Conservation (phyloP, 106 monocot species). For the Allium sativum region DNA sequence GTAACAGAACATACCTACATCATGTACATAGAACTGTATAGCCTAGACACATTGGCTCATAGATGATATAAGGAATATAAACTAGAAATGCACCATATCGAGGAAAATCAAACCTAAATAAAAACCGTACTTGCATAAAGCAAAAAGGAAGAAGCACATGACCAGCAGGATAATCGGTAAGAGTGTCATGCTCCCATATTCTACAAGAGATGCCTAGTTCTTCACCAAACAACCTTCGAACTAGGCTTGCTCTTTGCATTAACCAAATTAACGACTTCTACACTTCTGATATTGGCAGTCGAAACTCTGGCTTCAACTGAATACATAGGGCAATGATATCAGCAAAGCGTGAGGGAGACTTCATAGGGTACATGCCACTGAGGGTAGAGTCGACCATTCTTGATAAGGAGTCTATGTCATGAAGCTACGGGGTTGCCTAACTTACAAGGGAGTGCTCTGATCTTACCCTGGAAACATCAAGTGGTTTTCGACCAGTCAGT, state of each 20-base stretch:
- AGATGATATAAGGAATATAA: too few relatives aligned
- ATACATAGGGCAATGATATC: slow-evolving; percentile 86
- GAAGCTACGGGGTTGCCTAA: slow-evolving; percentile 87
- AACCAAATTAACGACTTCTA: slow-evolving; percentile 35
- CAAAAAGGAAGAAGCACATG: too few relatives aligned
- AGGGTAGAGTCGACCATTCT: slow-evolving; percentile 92
- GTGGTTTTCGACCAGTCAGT: slow-evolving; percentile 80
- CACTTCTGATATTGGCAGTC: slow-evolving; percentile 60
- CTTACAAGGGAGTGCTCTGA: slow-evolving; percentile 72
- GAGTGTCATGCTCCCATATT: slow-evolving; percentile 31
- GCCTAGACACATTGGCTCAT: too few relatives aligned
- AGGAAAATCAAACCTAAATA: too few relatives aligned
- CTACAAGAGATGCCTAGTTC: slow-evolving; percentile 39
- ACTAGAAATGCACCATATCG: too few relatives aligned
- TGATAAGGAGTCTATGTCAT: slow-evolving; percentile 75
- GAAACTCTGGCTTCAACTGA: slow-evolving; percentile 62
- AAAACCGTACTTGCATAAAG: too few relatives aligned
- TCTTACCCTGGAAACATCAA: slow-evolving; percentile 74
- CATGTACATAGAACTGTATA: too few relatives aligned
- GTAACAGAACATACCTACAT: too few relatives aligned
- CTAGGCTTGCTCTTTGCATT: slow-evolving; percentile 36
- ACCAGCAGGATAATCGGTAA: too few relatives aligned
- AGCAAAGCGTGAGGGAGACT: slow-evolving; percentile 83
- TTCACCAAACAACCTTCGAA: slow-evolving; percentile 35
- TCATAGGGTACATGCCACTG: slow-evolving; percentile 81